Base-by-base conservation (phyloP, 306 rosid genomes). In the Prunus fruticosa region DNA sequence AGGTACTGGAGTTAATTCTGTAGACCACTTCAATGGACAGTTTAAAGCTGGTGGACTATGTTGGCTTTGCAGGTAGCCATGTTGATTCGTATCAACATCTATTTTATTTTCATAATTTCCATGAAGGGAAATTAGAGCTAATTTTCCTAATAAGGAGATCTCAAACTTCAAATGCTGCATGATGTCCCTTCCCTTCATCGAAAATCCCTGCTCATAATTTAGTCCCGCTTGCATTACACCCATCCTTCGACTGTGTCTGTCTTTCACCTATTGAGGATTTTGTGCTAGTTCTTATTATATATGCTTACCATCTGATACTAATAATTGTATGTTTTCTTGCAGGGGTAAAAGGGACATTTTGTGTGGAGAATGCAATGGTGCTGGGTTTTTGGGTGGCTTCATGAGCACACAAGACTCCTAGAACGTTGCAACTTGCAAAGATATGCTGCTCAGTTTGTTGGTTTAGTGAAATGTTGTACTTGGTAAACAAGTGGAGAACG, bases 331-430 rank as follows among this genome's bases (percentile, higher is more conserved):
- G 27, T 12, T 80, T 74, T 71, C 54, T 73, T 88, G 86, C 92
- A 96, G 99, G 78, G 99, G 99, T 70, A 96, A 87, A 77, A 88
- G 74, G 83, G 93, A 96, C 2, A 84, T 96, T 38, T 72, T 96
- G 74, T 96, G 99, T 85, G 99, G 99, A 69, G 46, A 43, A 2
- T 96, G 99, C 82, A 96, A 93, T 73, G 99, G 99, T 66, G 99
- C 99, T 73, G 99, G 99, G 77, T 96, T 96, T 84, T 0, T 82
- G 20, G 99, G 98, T 64, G 99, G 99, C 64, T 91, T 89, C 86
- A 88, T 96, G 97, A 96, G 88, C 96, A 67, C 98, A 46, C 81
- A 79, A 58, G 99, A 96, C 32, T 83, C 80, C 3, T 96, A 91
- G 85, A 82, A 49, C 51, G 11, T 22, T 22, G 67, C 38, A 10